Base-by-base conservation (phyloP, 768 basidiomycete genomes). In the Tubosaeta brunneosetosa region DNA sequence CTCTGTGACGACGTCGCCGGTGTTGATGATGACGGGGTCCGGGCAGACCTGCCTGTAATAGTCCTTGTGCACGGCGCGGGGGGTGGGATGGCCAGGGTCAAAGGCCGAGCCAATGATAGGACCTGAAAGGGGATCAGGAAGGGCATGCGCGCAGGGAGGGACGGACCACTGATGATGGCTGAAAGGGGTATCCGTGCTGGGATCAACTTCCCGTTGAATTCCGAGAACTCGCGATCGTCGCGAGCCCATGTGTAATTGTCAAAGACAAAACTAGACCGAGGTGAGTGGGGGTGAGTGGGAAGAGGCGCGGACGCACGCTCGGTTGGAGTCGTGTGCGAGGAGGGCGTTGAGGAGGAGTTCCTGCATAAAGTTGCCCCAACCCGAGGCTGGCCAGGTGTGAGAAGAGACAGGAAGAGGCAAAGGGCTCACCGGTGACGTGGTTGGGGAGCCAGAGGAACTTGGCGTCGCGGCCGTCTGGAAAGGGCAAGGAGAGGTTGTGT, bases 361-460 rank as follows among this genome's bases (percentile, higher is more conserved):
- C 53, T 85, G 80, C 72, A 84, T 70, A 9, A 66, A 73, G 49
- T 86, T 86, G 3, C 83, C 83, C 81, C 81, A 85, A 3, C 84
- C 84, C 40, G 75, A 72, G 9, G 61, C 80, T 80, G 22, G 9
- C 11, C 9, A 14, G n/a, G 32, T n/a, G n/a, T n/a, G n/a, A n/a
- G n/a, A n/a, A n/a, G n/a, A n/a, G n/a, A n/a, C n/a, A n/a, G n/a
- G n/a, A n/a, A n/a, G n/a, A n/a, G n/a, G n/a, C n/a, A n/a, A n/a
- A n/a, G n/a, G n/a, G 58, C 73, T 57, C 44, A 74, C 78, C 62
- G 5, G 61, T 64, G 14, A 71, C 75, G 57, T 83, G 79, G 44
- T 80, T 80, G 3, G 77, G 68, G 19, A 72, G 66, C 70, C 73
- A 82, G 10, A 84, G 62, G 57, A 76, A 83, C 49, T 71, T 74